These are phyloP conservation scores for Erysimum cheiri DNA, from an alignment of 441 rosid genomes.

Conservation along the genomic window DNA sequence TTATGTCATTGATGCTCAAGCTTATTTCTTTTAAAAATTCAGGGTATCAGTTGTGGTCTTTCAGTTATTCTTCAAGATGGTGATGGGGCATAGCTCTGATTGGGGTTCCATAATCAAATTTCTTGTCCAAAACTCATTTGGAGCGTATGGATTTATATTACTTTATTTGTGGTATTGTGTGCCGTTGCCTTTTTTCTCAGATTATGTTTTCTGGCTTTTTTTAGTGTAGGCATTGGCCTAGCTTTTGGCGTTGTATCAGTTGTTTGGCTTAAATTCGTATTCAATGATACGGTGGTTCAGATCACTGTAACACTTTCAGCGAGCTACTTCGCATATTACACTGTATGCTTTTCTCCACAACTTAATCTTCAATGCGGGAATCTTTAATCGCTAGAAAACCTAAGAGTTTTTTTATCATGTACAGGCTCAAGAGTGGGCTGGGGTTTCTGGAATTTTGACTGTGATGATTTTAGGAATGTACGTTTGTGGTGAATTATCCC, in stretches of 20 bases:
- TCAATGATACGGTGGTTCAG: conserved; percentile 87
- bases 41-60: conserved; percentile 94
- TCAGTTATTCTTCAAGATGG: conserved; percentile 86
- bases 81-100: conserved; percentile 67
- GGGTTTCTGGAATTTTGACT: conserved; percentile 87
- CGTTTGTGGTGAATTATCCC: conserved; percentile 56
- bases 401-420: conserved; percentile 41
- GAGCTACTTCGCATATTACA: conserved; percentile 88
- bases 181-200: conserved; percentile 9
- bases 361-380: conserved; percentile 6
- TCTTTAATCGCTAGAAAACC: conserved; percentile 19
- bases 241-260: conserved; percentile 90
- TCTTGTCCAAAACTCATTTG: conserved; percentile 70
- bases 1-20: conserved; percentile 35
- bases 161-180: conserved; percentile 17
- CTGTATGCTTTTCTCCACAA: conserved; percentile 61
- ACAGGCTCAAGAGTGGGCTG: conserved; percentile 90
- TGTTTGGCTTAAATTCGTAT: conserved; percentile 87
- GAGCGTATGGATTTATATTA: conserved; percentile 74
- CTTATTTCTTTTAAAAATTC: conserved; percentile 41
- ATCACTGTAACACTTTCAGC: conserved; percentile 85
- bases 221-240: conserved; percentile 87
- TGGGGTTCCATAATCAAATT: conserved; percentile 68
- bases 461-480: conserved; percentile 98
- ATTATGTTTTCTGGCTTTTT: conserved; percentile 43